phyloP scores from a whole-genome alignment of 1,139 yeast genomes.

The Torulaspora globosa region DNA sequence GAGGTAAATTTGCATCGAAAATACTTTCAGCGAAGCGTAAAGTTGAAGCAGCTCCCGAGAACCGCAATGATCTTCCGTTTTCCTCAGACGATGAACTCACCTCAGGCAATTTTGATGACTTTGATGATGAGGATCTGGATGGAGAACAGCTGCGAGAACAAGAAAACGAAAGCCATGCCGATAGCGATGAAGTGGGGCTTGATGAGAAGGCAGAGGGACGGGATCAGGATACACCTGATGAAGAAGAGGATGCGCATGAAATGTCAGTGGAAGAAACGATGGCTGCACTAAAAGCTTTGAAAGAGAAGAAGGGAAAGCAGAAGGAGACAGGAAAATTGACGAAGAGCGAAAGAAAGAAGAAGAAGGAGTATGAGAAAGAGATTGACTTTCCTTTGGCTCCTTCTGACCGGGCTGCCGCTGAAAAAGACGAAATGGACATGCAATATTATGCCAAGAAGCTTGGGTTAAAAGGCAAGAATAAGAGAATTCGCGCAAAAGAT shows the following conservation, averaged over 20 bases:
- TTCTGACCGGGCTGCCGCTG: conserved; percentile 45
- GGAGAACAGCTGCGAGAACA: conserved; percentile 42
- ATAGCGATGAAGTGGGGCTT: conserved; percentile 8
- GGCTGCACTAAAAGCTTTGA: conserved; percentile 45
- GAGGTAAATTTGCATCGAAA: background rate
- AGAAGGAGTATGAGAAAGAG: conserved; percentile 7
- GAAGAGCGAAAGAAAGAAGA: conserved; percentile 21
- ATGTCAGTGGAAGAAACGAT: conserved; percentile 41
- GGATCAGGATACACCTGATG: conserved; percentile 8
- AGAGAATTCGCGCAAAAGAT: conserved; percentile 44
- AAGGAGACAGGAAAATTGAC: conserved; percentile 38
- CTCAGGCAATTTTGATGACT: conserved; percentile 45
- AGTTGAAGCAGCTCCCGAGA: background rate
- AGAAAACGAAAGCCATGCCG: conserved; percentile 32
- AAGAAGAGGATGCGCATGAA: conserved; percentile 3
- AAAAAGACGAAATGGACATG: conserved; percentile 72
- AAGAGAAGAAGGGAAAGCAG: conserved; percentile 29
- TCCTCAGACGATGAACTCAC: conserved; percentile 47
- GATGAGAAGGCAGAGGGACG: conserved; percentile 20
- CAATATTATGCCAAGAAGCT: conserved; percentile 78
- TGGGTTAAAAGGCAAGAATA: conserved; percentile 58
- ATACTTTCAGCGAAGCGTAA: background rate
- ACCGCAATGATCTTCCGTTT: conserved; percentile 28
- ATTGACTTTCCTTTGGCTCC: conserved; percentile 34
- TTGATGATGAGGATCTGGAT: conserved; percentile 41